Base-by-base conservation (phyloP, 2,329 filamentous ascomycete genomes). In the Bisporella sp. region DNA sequence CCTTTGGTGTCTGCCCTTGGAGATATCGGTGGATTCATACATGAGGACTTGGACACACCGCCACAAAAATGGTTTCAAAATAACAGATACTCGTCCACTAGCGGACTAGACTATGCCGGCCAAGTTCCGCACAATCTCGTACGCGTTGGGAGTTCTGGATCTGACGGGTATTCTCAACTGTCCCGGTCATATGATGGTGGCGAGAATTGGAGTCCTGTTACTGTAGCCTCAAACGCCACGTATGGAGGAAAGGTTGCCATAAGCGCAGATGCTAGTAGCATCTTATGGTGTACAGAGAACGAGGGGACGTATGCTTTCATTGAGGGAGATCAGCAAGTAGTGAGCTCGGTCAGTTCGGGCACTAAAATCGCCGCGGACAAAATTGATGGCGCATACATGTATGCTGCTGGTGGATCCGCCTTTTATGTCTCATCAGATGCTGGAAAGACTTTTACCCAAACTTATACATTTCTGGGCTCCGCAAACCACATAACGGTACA, bases 321-420 rank as follows among this genome's bases (percentile, higher is more conserved):
- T 3, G 21, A 21, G 2, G 21, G 21, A 21, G 21, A 21, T 21
- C 21, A 21, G 21, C 21, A 21, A 21, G 3, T 3, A 21, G 21
- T 21, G 21, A 21, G 21, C 21, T 2, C 21, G 3, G 3, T 21
- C 21, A 21, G 21, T 3, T 64, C 68, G 0, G 66, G 66, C 6
- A 71, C 75, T 0, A 66, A 72, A 6, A 71, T 81, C 45, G 76
- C 75, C 6, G 71, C 75, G 6, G 78, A 81, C 60, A 78, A 76
- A 39, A n/a, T 39, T n/a, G n/a, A n/a, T 3, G 9, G 6, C 30
- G 6, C 31, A 5, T 21, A 5, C 29, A 30, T 45, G 13, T 37
- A 53, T n/a, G 35, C 35, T n/a, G 35, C 9, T 39, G 35, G n/a
- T n/a, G n/a, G 9, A 39, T 9, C 35, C 8, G 35, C 46, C 41